These are phyloP conservation scores for Trifolium repens DNA, from an alignment of 306 rosid species.

Conservation along the genomic window DNA sequence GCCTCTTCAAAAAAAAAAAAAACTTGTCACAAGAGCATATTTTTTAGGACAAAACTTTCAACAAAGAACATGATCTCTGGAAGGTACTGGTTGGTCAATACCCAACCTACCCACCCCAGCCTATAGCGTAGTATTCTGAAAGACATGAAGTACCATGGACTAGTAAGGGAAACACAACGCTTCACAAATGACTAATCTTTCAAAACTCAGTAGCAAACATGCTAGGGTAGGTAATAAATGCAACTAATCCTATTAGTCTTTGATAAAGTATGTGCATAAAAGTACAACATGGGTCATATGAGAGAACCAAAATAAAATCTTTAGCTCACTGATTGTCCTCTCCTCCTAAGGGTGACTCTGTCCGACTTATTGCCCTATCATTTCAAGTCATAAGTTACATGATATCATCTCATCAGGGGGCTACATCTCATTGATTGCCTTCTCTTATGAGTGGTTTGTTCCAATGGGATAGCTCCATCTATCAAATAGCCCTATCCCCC, in stretches of 20 bases:
- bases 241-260: neutral
- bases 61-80: neutral
- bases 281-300: neutral
- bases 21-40: neutral
- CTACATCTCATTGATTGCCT: slow-evolving; percentile 5
- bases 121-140: neutral
- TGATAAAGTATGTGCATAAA: neutral
- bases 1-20: no score
- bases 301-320: neutral
- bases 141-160: neutral
- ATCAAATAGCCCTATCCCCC: neutral
- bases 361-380: neutral
- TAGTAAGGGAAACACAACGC: neutral
- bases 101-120: neutral
- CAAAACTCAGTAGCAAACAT: slow-evolving; percentile 17
- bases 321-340: neutral
- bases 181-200: neutral
- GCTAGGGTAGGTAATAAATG: neutral
- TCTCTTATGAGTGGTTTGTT: neutral
- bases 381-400: neutral
- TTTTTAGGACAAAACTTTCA: neutral
- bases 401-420: neutral
- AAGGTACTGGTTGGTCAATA: slow-evolving; percentile 3
- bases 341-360: neutral
- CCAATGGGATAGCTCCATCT: neutral